Base-by-base conservation (phyloP, 1,284 basidiomycete species). In the Heimioporus retisporus region DNA sequence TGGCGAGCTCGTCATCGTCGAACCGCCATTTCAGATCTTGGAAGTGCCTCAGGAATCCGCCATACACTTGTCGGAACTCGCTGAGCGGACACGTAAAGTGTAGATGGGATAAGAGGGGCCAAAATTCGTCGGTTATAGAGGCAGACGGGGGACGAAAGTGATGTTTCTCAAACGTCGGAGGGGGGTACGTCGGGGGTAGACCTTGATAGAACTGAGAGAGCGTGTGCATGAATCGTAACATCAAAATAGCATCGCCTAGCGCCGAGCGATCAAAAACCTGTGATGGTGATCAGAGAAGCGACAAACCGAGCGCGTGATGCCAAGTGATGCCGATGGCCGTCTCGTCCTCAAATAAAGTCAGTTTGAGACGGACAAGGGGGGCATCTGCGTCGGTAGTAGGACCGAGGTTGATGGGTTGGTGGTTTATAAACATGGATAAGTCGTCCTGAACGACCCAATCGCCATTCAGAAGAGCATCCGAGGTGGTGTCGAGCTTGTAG, bases 251-350 rank as follows among this genome's bases (percentile, higher is more conserved):
- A 53, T 81, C 80, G 14, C 80, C 80, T 80, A 58, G 10, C 4
- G 19, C 6, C 15, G 35, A 40, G 21, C 40, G 11, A 61, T 74
- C 44, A 72, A 44, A 46, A 28, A 21, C 2, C 14, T 46, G 11
- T 10, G 10, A 16, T 46, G 10, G 13, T 31, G 18, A 35, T n/a
- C 25, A 13, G 48, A 25, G 15, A 35, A 48, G n/a, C 53, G 31
- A 13, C 31, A 31, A 62, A 74, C 68, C 70, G 31, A 73, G 64
- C 16, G 59, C 69, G 61, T 81, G 80, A 63, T 81, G 73, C 81
- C 79, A 81, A 15, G 75, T 72, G 23, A 81, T 65, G 21, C 78
- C 81, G 25, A 81, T 69, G 19, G 68, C 69, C 0, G 78, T 80
- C 63, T 75, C 69, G 0, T 63, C 42, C 10, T 58, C 60, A 8